A percentile compares a stretch with the other conserved stretches of the same genome.
These are phyloP conservation scores for Geranium incanum DNA, from an alignment of 441 rosid species.

Conservation along the genomic window DNA sequence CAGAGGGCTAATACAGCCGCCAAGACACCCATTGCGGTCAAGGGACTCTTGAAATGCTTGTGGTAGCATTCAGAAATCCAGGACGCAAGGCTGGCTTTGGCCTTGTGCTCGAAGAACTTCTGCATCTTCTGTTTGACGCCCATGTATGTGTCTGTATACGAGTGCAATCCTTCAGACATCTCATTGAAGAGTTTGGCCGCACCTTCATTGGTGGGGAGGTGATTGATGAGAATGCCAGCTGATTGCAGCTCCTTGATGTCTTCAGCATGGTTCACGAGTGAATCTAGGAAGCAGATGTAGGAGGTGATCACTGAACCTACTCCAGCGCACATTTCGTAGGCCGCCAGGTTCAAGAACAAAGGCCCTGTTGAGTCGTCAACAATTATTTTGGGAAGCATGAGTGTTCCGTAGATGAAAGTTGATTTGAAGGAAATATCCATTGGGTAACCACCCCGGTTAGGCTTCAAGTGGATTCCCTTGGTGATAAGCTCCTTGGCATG, in stretches of 20 bases:
- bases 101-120: too few species aligned
- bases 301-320: neutral
- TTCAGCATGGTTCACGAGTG: neutral
- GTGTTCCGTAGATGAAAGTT: neutral
- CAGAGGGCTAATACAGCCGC: too few species aligned
- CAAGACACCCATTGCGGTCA: neutral
- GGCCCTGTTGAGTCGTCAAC: neutral
- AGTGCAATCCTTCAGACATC: neutral
- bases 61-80: too few species aligned
- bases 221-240: too few species aligned
- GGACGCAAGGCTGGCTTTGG: too few species aligned
- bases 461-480: slow-evolving; percentile 10
- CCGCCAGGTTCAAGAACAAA: neutral
- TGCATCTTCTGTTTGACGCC: neutral
- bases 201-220: neutral
- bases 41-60: too few species aligned
- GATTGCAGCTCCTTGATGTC: slow-evolving; percentile 2
- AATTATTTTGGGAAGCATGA: neutral
- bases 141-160: neutral
- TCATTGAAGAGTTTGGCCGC: slow-evolving; percentile 4
- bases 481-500: slow-evolving; percentile 14
- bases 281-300: neutral
- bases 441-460: neutral
- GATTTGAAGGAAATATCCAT: slow-evolving; percentile 7
- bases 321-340: neutral